Conservation (phyloP, 306 rosid species). For the Pachyrhizus erosus region DNA sequence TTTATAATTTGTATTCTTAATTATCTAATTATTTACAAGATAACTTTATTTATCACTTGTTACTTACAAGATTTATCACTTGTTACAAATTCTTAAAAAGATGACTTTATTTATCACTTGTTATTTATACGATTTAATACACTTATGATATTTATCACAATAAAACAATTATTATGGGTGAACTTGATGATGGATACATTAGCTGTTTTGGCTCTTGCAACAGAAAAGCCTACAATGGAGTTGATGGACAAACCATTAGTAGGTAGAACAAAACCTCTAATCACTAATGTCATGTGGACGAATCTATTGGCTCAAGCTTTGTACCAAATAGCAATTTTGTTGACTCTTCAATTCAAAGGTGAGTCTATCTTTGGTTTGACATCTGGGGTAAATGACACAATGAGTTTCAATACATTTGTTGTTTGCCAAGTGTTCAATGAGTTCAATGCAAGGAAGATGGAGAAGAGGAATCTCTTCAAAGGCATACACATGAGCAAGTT, state of each 20-base stretch:
- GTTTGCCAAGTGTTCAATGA: conserved; percentile 48
- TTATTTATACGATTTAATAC: too few relatives aligned
- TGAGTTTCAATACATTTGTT: conserved; percentile 47
- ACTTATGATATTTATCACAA: too few relatives aligned
- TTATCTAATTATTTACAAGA: too few relatives aligned
- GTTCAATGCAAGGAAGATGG: conserved; percentile 46
- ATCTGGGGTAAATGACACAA: conserved; percentile 43
- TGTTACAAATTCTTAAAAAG: too few relatives aligned
- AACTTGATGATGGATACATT: conserved; percentile 49
- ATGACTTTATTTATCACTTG: too few relatives aligned
- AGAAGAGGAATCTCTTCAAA: conserved; percentile 44
- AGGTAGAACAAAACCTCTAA: conserved; percentile 43
- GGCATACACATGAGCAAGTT: conserved; percentile 40
- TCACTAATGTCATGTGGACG: conserved; percentile 48
- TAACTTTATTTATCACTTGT: too few relatives aligned
- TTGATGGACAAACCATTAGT: conserved; percentile 42
- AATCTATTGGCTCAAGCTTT: conserved; percentile 42
- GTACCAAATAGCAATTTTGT: conserved; percentile 38
- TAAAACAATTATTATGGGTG: conserved; percentile 46
- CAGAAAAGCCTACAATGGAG: conserved; percentile 42
- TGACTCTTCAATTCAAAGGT: conserved; percentile 43
- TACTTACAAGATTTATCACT: too few relatives aligned
- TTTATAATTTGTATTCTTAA: too few relatives aligned
- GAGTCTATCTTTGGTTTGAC: conserved; percentile 42
- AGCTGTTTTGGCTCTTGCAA: conserved; percentile 48